Conservation (phyloP, 495 filamentous ascomycete species). For the Echria macrotheca region DNA sequence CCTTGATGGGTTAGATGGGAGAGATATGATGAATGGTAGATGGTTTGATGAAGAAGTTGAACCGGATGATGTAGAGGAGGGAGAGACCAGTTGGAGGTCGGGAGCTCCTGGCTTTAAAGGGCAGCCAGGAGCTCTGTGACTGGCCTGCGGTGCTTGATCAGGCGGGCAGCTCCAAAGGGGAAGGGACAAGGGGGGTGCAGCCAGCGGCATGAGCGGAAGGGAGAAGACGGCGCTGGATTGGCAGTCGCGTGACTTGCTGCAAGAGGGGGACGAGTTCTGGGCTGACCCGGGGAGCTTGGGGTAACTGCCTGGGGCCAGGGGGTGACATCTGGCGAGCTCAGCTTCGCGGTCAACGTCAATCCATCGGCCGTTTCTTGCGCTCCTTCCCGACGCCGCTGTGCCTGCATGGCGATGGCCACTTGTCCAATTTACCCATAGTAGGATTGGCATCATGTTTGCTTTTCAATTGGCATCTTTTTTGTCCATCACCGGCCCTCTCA, state of each 20-base stretch:
- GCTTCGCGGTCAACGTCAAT: too few relatives aligned
- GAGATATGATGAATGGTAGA: not conserved
- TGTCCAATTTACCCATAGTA: slow-evolving; percentile 20
- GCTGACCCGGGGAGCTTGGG: slow-evolving; percentile 11
- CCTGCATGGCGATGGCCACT: not conserved
- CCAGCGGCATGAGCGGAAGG: slow-evolving; percentile 9
- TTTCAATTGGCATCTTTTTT: slow-evolving; percentile 20
- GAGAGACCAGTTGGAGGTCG: slow-evolving; percentile 10
- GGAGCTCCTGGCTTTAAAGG: slow-evolving; percentile 16
- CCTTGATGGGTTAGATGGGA: not conserved
- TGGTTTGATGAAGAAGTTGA: slow-evolving; percentile 1
- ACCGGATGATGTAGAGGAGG: slow-evolving; percentile 1
- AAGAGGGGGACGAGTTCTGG: slow-evolving; percentile 21
- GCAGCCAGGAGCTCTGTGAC: slow-evolving; percentile 5
- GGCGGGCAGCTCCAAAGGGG: slow-evolving; percentile 27
- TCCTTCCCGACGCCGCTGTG: too few relatives aligned
- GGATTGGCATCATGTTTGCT: slow-evolving; percentile 8
- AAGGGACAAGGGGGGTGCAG: slow-evolving; percentile 22
- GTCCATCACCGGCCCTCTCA: not conserved
- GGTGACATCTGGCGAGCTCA: not conserved
- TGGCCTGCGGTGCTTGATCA: slow-evolving; percentile 23
- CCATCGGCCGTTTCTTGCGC: too few relatives aligned
- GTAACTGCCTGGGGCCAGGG: not conserved
- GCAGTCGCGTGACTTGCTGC: slow-evolving; percentile 31
- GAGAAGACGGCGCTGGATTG: slow-evolving; percentile 17